Evolutionary conservation across 2,329 filamentous ascomycete species (phyloP), one percentile per base, ranked within the genome.

Genomic region (Paraphoma sp.): DNA sequence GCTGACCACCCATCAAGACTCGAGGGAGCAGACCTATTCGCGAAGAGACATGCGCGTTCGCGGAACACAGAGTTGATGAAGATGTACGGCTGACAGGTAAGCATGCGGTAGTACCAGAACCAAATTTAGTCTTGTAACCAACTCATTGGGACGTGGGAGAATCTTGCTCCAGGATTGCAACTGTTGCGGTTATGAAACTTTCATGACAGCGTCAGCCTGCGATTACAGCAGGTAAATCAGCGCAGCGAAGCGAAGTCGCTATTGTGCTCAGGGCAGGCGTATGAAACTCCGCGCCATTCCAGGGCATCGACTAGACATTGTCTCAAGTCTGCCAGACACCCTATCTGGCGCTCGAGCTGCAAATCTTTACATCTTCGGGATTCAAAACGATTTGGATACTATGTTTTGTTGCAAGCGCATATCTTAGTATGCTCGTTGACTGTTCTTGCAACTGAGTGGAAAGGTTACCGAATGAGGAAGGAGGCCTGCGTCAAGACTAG

Each of bases 51-150:
- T 53, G 63, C 51, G 51, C 43, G 41, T 38, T 31, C 50, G 48
- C 42, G 56, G 56, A 60, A 48, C 42, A 62, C 60, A 56, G 47
- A 57, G 57, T 54, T 62, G 40, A 63, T 60, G 53, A 63, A 57
- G 50, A 57, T 48, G 46, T 53, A 56, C 56, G 70, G 65, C 68
- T 73, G 69, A 74, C 66, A 60, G 51, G 61, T 73, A 53, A 71
- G 67, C 66, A 64, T 40, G 67, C 60, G 56, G 66, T 73, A 65
- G 57, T 60, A 71, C 70, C 56, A 58, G 52, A 62, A 49, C 53
- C 59, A 65, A 55, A 59, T 50, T 46, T 50, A 61, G 62, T 59
- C 53, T 46, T 55, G 49, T 43, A 60, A 63, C 58, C 49, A 49
- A 10, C 33, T 18, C 23, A 49, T 56, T 43, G 63, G 60, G 45